Evolutionary conservation across 2,329 filamentous ascomycete genomes (phyloP).

Genomic region (Aspergillus sp.): DNA sequence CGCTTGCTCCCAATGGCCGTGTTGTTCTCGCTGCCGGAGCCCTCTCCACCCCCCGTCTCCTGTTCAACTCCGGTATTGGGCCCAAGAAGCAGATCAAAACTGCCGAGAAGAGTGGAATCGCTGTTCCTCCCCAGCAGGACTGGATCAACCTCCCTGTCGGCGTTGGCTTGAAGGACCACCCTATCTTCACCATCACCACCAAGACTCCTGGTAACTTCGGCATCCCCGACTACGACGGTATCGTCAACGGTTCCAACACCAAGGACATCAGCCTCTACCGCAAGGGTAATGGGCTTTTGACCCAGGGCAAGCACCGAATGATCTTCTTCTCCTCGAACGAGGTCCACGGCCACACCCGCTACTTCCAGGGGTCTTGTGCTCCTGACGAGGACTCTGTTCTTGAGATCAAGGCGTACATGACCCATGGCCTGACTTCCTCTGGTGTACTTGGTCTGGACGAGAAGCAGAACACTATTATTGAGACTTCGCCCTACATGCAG

Average conservation of each 20-base stretch:
- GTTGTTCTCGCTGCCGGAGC: conserved; percentile 68
- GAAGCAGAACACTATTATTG: conserved; percentile 15
- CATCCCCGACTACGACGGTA: conserved; percentile 16
- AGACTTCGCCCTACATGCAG: conserved; percentile 16
- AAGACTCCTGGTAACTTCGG: conserved; percentile 19
- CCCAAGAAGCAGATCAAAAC: conserved; percentile 49
- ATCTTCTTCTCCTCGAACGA: conserved; percentile 24
- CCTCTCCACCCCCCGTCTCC: conserved; percentile 66
- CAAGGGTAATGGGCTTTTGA: conserved; percentile 12
- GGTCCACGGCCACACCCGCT: conserved; percentile 20
- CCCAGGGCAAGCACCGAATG: conserved; percentile 21
- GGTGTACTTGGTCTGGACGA: conserved; percentile 18
- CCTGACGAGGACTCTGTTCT: conserved; percentile 13
- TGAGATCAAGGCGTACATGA: conserved; percentile 22
- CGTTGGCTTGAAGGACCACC: conserved; percentile 48
- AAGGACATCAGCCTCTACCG: conserved; percentile 7
- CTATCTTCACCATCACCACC: conserved; percentile 20
- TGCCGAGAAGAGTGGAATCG: conserved; percentile 42
- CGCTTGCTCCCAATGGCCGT: conserved; percentile 61
- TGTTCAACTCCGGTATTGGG: conserved; percentile 68
- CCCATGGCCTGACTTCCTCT: conserved; percentile 21
- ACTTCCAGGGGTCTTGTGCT: conserved; percentile 23
- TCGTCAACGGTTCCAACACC: conserved; percentile 6
- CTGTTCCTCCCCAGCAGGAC: conserved; percentile 36
- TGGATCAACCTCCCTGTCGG: conserved; percentile 53